Percentiles rank a stretch among this genome's conserved stretches.
These are phyloP conservation scores for Calonectria ilicicola DNA, from an alignment of 2,329 filamentous ascomycete genomes.

Conservation along the genomic window DNA sequence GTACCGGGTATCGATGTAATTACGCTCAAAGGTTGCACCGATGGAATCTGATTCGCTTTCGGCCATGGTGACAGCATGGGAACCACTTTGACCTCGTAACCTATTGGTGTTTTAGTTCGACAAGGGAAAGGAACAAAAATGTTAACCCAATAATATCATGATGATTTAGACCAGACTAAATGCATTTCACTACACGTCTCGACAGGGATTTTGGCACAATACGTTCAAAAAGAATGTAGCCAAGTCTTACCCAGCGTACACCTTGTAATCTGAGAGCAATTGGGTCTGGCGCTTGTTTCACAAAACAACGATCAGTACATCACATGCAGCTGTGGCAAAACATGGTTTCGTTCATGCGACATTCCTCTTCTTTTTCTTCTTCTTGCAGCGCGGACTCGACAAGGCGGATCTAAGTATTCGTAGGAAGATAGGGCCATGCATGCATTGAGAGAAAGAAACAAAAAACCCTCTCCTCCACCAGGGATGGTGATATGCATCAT, in stretches of 20 bases:
- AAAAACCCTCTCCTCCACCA: slow-evolving; percentile 22
- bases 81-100: no score
- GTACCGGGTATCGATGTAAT: no score
- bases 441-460: slow-evolving; percentile 28
- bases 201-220: background rate
- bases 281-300: background rate
- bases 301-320: background rate
- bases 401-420: slow-evolving; percentile 43
- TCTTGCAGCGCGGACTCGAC: slow-evolving; percentile 43
- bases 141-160: no score
- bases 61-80: no score
- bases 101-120: no score
- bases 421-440: slow-evolving; percentile 29
- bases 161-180: background rate
- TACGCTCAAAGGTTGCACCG: no score
- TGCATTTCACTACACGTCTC: background rate
- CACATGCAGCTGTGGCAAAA: background rate
- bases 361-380: slow-evolving; percentile 36
- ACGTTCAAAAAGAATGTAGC: background rate
- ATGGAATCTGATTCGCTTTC: no score
- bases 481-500: slow-evolving; percentile 20
- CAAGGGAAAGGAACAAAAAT: no score
- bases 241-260: background rate
- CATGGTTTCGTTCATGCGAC: slow-evolving; percentile 33
- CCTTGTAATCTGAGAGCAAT: background rate